Base-by-base conservation (phyloP, 106 monocot genomes). In the Gastrodia elata region DNA sequence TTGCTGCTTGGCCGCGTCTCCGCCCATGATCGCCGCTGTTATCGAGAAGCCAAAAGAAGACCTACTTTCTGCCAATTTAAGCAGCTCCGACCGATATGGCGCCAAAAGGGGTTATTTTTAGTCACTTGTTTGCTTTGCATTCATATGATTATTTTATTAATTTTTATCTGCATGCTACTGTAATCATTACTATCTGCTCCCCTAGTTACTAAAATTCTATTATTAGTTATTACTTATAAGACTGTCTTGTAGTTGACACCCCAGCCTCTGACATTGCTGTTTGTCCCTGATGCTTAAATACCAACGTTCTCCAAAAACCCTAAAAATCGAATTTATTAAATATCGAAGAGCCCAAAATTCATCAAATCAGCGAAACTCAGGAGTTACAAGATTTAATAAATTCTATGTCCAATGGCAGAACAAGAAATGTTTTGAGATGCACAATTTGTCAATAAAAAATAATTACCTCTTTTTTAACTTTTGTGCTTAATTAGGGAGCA, bases 11-110 rank as follows among this genome's bases (percentile, higher is more conserved):
- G 0, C 56, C 33, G 71, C 72, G 33, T 59, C 77, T 16, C 34
- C 38, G 11, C 42, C 78, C 72, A 73, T 41, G 68, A 33, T 49
- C 10, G 38, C 78, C 20, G 28, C 75, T 39, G 18, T 78, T 18
- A 70, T 59, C 68, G 70, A 36, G 56, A 77, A 78, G 41, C 39
- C n/a, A 18, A 75, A 38, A 34, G 57, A 73, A 74, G 35, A 59
- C 14, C 72, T 48, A 27, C 71, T 64, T 26, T 32, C 68, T 2
- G 56, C n/a, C n/a, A n/a, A 58, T 32, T 77, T 42, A 35, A 70
- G 64, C 68, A 73, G 39, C 37, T 72, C 33, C 41, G 32, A n/a
- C 22, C 38, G 41, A 36, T 5, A 34, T 1, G 37, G 73, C 22
- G 11, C 34, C 20, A 39, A 71, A 30, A 56, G 11, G 69, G 75